phyloP scores from a whole-genome alignment of 345 rosid genomes.

The Populus deltoides region DNA sequence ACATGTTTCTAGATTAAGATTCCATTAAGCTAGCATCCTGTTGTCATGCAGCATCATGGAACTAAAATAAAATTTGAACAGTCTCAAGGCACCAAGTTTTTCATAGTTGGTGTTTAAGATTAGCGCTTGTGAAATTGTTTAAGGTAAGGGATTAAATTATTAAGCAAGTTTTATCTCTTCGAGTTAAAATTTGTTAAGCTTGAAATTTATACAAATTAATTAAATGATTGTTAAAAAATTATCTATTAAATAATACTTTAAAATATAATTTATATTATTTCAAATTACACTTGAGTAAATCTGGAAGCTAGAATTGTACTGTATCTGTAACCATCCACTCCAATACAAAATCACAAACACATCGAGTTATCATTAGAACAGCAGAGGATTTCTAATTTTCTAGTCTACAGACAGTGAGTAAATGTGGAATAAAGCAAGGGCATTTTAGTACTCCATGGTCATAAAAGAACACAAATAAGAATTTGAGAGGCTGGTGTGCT shows the following conservation, averaged over 20 bases:
- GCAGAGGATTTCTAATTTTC: not conserved
- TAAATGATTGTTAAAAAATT: too few species aligned
- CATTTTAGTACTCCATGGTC: slow-evolving; percentile 13
- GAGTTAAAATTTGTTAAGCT: too few species aligned
- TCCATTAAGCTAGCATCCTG: slow-evolving; percentile 12
- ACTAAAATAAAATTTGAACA: not conserved
- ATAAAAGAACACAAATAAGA: slow-evolving; percentile 10
- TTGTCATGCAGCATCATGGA: not conserved
- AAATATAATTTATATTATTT: too few species aligned
- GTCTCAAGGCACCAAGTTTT: not conserved
- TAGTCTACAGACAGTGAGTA: slow-evolving; percentile 1
- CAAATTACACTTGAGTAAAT: too few species aligned
- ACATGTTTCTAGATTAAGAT: not conserved
- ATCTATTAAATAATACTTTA: too few species aligned
- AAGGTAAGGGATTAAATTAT: too few species aligned
- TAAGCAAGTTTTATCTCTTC: too few species aligned
- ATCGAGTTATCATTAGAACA: not conserved
- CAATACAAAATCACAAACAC: not conserved
- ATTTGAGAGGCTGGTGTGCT: slow-evolving; percentile 14
- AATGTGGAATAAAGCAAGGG: slow-evolving; percentile 21
- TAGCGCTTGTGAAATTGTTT: too few species aligned
- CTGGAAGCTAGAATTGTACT: not conserved
- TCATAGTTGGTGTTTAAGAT: not conserved
- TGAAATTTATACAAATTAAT: too few species aligned
- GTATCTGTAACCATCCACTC: slow-evolving; percentile 2